A percentile compares a stretch with the other conserved stretches of the same genome.
Conservation (phyloP, 768 basidiomycete genomes). For the Tubosaeta brunneosetosa region DNA sequence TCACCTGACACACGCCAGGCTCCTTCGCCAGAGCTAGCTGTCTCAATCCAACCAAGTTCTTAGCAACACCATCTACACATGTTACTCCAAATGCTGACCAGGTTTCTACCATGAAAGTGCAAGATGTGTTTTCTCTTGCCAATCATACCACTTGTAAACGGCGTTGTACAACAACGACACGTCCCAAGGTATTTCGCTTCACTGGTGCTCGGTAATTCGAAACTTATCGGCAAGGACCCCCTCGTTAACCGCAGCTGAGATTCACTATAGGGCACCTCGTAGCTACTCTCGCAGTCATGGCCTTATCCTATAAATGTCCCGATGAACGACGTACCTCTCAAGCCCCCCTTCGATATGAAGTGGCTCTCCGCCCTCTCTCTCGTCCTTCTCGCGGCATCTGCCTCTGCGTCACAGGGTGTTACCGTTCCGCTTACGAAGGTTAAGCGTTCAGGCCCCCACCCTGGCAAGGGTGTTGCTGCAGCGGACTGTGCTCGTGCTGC, state of each 20-base stretch:
- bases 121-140: too few relatives aligned
- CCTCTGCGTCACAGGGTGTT: slow-evolving; percentile 1
- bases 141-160: too few relatives aligned
- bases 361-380: slow-evolving; percentile 1
- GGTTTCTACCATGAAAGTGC: too few relatives aligned
- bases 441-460: slow-evolving; percentile 5
- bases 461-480: slow-evolving; percentile 7
- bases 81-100: too few relatives aligned
- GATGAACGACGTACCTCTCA: background rate
- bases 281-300: background rate
- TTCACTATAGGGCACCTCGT: background rate
- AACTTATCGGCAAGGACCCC: too few relatives aligned
- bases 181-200: too few relatives aligned
- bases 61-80: background rate
- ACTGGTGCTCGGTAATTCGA: too few relatives aligned
- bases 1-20: too few relatives aligned
- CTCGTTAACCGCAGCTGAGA: too few relatives aligned
- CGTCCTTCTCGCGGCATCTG: background rate
- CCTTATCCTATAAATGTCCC: background rate
- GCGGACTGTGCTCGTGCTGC: slow-evolving; percentile 12
- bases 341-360: background rate
- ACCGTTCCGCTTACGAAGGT: slow-evolving; percentile 5
- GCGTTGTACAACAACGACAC: too few relatives aligned
- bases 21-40: too few relatives aligned
- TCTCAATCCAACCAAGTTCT: too few relatives aligned